Evolutionary conservation across 139 green algal species (phyloP).

Genomic region (Micractinium sp.): DNA sequence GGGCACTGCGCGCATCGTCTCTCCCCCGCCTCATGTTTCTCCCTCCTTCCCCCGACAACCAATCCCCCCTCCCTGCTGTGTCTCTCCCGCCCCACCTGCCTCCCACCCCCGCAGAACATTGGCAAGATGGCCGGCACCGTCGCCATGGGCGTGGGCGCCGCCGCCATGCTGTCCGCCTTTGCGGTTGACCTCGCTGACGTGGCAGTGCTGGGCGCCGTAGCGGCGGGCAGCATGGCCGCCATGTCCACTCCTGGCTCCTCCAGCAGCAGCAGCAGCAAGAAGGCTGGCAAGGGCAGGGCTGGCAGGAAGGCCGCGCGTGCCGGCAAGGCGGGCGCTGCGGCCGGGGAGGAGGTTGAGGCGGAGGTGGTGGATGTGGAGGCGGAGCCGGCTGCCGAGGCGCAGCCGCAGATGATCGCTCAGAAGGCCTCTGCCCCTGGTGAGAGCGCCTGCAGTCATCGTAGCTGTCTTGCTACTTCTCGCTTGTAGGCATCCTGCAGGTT

Average conservation of each 20-base stretch:
- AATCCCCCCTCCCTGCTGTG: too few relatives aligned
- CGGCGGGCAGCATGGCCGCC: neutral
- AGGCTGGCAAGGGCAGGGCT: too few relatives aligned
- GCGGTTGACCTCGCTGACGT: constrained; percentile 16
- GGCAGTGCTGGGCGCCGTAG: constrained; percentile 24
- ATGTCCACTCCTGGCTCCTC: neutral
- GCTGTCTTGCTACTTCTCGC: neutral
- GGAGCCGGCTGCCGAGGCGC: neutral
- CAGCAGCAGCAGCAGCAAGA: neutral
- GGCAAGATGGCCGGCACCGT: constrained; percentile 6
- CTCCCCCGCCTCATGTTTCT: too few relatives aligned
- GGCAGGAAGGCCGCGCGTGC: neutral
- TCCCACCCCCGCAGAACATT: neutral
- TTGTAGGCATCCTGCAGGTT: neutral
- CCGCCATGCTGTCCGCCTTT: constrained; percentile 3
- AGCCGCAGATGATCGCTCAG: neutral
- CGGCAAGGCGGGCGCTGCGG: neutral
- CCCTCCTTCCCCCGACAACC: too few relatives aligned
- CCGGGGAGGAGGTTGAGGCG: neutral
- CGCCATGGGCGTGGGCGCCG: constrained; percentile 17
- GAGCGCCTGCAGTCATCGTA: neutral
- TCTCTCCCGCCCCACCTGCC: too few relatives aligned
- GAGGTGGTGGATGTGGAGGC: neutral
- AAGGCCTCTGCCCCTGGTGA: constrained; percentile 23
- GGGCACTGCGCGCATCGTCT: neutral